Evolutionary conservation across 441 rosid species (phyloP).

Genomic region (Euphorbia celastroides): DNA sequence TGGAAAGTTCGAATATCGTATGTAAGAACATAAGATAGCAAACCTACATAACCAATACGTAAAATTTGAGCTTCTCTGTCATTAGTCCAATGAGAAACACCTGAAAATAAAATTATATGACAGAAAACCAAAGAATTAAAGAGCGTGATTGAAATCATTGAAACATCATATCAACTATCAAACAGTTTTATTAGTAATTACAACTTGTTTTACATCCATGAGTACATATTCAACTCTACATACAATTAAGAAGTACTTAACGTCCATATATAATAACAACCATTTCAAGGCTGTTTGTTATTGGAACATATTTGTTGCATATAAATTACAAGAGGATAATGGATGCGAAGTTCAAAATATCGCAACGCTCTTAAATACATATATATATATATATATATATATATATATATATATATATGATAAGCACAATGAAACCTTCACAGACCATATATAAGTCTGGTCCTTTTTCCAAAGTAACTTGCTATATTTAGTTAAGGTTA

Average conservation of each 20-base stretch:
- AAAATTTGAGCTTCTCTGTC: slow-evolving; percentile 76
- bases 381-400: too few relatives aligned
- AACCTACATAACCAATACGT: slow-evolving; percentile 83
- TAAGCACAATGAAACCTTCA: background rate
- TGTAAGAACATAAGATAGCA: background rate
- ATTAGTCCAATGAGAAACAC: slow-evolving; percentile 52
- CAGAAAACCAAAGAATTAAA: background rate
- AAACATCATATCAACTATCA: background rate
- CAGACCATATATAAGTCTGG: background rate
- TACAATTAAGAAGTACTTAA: background rate
- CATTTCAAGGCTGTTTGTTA: background rate
- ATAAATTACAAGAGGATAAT: background rate
- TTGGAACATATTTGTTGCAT: background rate
- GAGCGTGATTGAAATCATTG: background rate
- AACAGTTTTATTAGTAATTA: background rate
- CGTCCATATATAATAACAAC: background rate
- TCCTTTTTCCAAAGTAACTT: background rate
- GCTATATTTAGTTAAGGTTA: background rate
- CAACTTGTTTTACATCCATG: background rate
- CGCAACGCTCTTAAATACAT: background rate
- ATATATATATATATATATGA: background rate
- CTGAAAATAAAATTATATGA: slow-evolving; percentile 36
- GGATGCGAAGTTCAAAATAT: background rate
- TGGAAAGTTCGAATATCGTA: too few relatives aligned
- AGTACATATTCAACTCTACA: background rate